Base-by-base conservation (phyloP, 345 rosid species). In the Aurinia saxatilis region DNA sequence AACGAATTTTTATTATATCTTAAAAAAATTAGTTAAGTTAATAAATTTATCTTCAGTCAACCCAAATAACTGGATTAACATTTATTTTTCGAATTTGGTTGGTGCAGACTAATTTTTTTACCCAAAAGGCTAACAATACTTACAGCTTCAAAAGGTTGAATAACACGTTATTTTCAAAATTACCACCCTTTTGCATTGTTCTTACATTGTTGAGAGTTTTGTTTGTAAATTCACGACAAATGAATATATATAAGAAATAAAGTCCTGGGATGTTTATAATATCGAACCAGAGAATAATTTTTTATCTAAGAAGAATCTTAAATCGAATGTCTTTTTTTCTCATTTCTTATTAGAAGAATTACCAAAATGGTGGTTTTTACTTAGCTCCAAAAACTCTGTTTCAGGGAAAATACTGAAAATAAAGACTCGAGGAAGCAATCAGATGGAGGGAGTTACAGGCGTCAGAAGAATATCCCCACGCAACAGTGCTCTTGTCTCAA, bases 281-380 rank as follows among this genome's bases (percentile, higher is more conserved):
- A 4, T 33, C 19, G 23, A 48, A 36, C 0, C 1, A 34, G 15
- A 34, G 34, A 30, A 12, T 29, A 8, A 16, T 10, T 8, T 27
- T 63, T 29, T 8, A 27, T 23, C n/a, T 36, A 61, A 47, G 13
- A 60, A 15, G 27, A 62, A 62, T 61, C 29, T 62, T 29, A 10
- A 23, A 61, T 36, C 47, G 39, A 49, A 38, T 50, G 45, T 39
- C 49, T 63, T n/a, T n/a, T 63, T 48, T 12, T 19, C 59, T 63
- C 68, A 63, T 29, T 34, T 60, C 16, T 42, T 65, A 53, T 65
- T 53, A 53, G 14, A 51, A 42, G 61, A 23, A 4, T 52, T 42
- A 41, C 51, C 69, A 53, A 64, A 64, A 52, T 33, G 51, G 8
- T n/a, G 44, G 30, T 27, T 1, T 10, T 25, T 5, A 12, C 68